Evolutionary conservation across 106 monocot genomes (phyloP), one percentile per base, ranked within the genome.

Genomic region (Allium fistulosum): DNA sequence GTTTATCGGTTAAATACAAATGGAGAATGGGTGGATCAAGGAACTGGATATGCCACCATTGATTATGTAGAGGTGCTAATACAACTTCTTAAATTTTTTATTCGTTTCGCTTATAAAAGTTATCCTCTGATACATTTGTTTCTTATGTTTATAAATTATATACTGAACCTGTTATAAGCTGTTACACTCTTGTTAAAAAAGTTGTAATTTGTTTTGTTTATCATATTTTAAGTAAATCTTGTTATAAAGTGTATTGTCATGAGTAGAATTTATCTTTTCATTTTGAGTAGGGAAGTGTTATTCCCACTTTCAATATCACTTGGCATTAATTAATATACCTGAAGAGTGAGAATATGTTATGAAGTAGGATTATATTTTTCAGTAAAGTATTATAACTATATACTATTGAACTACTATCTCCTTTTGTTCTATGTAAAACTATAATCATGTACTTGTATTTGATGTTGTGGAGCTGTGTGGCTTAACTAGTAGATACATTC

Each of bases 11-110:
- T 94, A 71, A 87, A 59, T 71, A 80, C 78, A 48, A 80, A 82
- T 67, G 94, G 84, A 14, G 90, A 94, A 69, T 94, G 94, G 94
- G 94, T 90, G 80, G 94, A 94, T 66, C 82, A 79, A 58, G 94
- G 94, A 76, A 94, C 94, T 58, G 94, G 94, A 22, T 90, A 94
- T 87, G 90, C 87, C 48, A 71, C 81, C 17, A 69, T 94, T 66
- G 94, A 94, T 56, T 94, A 80, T 78, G 63, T 87, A 65, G 94
- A 94, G 94, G 94, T 94, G 59, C 57, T 26, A 6, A 8, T 26
- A 61, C 17, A 3, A 1, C 26, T 22, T 14, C 1, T 9, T 58
- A 10, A 26, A 0, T 46, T 69, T 45, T 69, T 51, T 9, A 51
- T 50, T 10, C 13, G 17, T 26, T 27, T 49, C 5, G 37, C 37